Conservation (phyloP, 768 basidiomycete genomes). For the Boletus subcaerulescens region DNA sequence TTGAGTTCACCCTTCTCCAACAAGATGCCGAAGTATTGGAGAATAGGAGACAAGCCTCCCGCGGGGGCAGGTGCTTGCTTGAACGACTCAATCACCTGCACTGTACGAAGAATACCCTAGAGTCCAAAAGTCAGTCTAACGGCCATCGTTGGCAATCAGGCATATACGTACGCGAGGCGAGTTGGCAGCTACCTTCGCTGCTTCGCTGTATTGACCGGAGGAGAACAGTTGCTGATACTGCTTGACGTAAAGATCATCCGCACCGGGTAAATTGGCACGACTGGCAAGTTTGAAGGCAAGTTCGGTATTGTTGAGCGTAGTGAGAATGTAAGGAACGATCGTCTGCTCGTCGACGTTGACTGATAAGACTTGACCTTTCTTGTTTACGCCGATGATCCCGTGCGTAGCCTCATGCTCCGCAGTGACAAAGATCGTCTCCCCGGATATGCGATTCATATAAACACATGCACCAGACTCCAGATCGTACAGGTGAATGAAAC, state of each 20-base stretch:
- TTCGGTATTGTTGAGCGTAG: constrained; percentile 93
- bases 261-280: constrained; percentile 93
- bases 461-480: constrained; percentile 95
- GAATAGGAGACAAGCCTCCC: constrained; percentile 89
- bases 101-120: constrained; percentile 91
- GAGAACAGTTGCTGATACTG: constrained; percentile 93
- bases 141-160: not conserved
- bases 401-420: constrained; percentile 91
- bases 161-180: constrained; percentile 74
- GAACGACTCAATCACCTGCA: constrained; percentile 95
- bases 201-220: constrained; percentile 85
- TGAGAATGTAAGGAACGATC: constrained; percentile 91
- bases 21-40: constrained; percentile 98
- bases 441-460: constrained; percentile 99
- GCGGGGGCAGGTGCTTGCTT: constrained; percentile 90
- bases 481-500: constrained; percentile 99
- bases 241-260: constrained; percentile 92
- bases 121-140: constrained; percentile 3
- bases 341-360: constrained; percentile 97
- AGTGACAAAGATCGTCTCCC: constrained; percentile 98
- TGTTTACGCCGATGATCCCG: constrained; percentile 99
- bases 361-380: constrained; percentile 97
- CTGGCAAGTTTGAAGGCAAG: constrained; percentile 98
- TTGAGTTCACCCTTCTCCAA: constrained; percentile 98
- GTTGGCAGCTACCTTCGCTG: constrained; percentile 96